phyloP scores from a whole-genome alignment of 2,329 filamentous ascomycete species.

The Cercospora zeina region DNA sequence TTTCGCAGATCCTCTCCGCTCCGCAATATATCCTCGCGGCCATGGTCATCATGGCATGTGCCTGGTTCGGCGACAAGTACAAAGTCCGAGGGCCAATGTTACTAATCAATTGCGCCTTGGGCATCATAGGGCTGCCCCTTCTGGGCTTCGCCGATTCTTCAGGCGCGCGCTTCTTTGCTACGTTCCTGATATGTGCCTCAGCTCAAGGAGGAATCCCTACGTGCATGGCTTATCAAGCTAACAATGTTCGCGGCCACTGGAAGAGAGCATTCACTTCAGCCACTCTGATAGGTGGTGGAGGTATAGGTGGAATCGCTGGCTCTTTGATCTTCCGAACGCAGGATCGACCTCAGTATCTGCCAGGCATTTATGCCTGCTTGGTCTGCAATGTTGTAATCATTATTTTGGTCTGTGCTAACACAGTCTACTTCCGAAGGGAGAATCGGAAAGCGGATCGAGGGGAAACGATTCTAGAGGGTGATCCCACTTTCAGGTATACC shows the following conservation, averaged over 20 bases:
- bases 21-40: slow-evolving; percentile 67
- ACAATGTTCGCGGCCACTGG: slow-evolving; percentile 60
- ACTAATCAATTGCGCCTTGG: slow-evolving; percentile 71
- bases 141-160: slow-evolving; percentile 60
- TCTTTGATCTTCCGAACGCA: slow-evolving; percentile 26
- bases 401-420: slow-evolving; percentile 38
- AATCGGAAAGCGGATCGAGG: slow-evolving; percentile 45
- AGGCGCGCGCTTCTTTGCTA: slow-evolving; percentile 67
- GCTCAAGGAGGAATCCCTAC: slow-evolving; percentile 73
- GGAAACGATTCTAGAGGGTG: slow-evolving; percentile 43
- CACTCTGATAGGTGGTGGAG: slow-evolving; percentile 22
- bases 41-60: slow-evolving; percentile 61
- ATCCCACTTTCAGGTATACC: slow-evolving; percentile 32
- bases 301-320: slow-evolving; percentile 22
- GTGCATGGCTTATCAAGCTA: slow-evolving; percentile 74
- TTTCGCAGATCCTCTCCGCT: slow-evolving; percentile 69
- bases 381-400: slow-evolving; percentile 12
- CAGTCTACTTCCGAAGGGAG: slow-evolving; percentile 38
- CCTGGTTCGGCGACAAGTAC: slow-evolving; percentile 66
- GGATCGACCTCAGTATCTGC: slow-evolving; percentile 21
- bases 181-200: slow-evolving; percentile 72
- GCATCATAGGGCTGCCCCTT: slow-evolving; percentile 24
- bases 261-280: slow-evolving; percentile 26
- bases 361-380: slow-evolving; percentile 17
- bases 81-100: slow-evolving; percentile 66